Percentiles rank a stretch among this genome's conserved stretches.
These are phyloP conservation scores for Claviceps purpurea DNA, from an alignment of 2,329 filamentous ascomycete genomes.

Conservation along the genomic window DNA sequence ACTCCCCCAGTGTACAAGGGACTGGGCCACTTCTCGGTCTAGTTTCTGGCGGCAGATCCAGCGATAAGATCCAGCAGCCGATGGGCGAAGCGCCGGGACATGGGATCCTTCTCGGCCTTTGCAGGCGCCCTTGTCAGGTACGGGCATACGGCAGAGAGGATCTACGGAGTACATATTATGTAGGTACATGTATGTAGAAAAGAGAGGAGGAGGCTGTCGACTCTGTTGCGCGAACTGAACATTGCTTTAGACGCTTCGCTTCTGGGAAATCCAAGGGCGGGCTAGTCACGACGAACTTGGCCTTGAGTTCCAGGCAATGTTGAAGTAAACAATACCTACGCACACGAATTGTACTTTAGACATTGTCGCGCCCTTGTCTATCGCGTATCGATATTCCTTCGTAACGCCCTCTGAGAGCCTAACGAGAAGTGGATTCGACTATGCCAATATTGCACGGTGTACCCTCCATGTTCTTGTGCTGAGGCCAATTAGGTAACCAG, in stretches of 20 bases:
- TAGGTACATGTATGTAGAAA: too few relatives aligned
- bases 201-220: not conserved
- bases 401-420: not conserved
- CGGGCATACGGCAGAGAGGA: too few relatives aligned
- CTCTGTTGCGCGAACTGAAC: not conserved
- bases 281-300: not conserved
- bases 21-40: not conserved
- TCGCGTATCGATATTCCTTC: constrained; percentile 1
- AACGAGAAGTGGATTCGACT: not conserved
- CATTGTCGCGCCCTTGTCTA: not conserved
- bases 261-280: not conserved
- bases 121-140: not conserved
- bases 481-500: constrained; percentile 2
- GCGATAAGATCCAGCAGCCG: not conserved
- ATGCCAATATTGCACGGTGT: not conserved
- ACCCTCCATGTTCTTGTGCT: not conserved
- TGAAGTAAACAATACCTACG: not conserved
- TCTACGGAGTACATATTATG: too few relatives aligned
- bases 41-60: not conserved
- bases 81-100: not conserved
- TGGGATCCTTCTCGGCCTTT: not conserved
- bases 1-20: not conserved
- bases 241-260: not conserved
- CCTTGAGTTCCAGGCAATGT: not conserved
- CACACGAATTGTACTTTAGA: too few relatives aligned